phyloP scores from a whole-genome alignment of 1,284 basidiomycete genomes.

The Malassezia furfur region DNA sequence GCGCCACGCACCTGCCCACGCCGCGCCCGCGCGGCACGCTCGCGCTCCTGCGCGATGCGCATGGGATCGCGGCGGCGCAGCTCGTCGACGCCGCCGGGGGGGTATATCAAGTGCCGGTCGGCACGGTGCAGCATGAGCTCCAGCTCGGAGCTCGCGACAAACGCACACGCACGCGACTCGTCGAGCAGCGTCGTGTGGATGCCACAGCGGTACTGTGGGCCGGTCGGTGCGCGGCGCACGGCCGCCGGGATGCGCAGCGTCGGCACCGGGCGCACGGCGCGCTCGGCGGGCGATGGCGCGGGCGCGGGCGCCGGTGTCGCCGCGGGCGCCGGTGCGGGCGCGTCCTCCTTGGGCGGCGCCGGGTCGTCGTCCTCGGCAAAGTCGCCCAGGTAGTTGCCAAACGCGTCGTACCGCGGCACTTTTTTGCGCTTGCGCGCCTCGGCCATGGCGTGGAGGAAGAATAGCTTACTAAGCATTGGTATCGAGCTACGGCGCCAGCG shows the following conservation, averaged over 20 bases:
- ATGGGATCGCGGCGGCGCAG: slow-evolving; percentile 37
- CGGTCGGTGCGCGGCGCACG: neutral
- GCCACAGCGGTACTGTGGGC: slow-evolving; percentile 2
- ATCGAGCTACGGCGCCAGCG: slow-evolving; percentile 9
- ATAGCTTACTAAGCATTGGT: slow-evolving; percentile 8
- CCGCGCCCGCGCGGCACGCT: slow-evolving; percentile 19
- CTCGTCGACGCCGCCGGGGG: slow-evolving; percentile 36
- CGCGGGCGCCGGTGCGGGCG: neutral
- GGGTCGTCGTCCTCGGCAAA: neutral
- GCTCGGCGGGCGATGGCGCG: neutral
- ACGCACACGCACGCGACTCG: slow-evolving; percentile 1
- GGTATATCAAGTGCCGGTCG: slow-evolving; percentile 41
- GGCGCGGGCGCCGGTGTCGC: neutral
- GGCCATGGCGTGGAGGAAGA: slow-evolving; percentile 5
- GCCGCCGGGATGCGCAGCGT: neutral
- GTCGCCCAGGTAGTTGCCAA: slow-evolving; percentile 18
- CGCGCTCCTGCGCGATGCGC: slow-evolving; percentile 32
- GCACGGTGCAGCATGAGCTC: slow-evolving; percentile 39
- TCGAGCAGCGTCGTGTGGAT: slow-evolving; percentile 1
- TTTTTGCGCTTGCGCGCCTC: slow-evolving; percentile 9
- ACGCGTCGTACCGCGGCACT: slow-evolving; percentile 16
- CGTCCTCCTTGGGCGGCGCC: neutral
- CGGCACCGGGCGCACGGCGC: neutral
- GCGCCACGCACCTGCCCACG: slow-evolving; percentile 15
- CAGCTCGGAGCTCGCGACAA: slow-evolving; percentile 15